Evolutionary conservation across 129 eudicot genomes (phyloP).

Genomic region (Pulicaria dysenterica): DNA sequence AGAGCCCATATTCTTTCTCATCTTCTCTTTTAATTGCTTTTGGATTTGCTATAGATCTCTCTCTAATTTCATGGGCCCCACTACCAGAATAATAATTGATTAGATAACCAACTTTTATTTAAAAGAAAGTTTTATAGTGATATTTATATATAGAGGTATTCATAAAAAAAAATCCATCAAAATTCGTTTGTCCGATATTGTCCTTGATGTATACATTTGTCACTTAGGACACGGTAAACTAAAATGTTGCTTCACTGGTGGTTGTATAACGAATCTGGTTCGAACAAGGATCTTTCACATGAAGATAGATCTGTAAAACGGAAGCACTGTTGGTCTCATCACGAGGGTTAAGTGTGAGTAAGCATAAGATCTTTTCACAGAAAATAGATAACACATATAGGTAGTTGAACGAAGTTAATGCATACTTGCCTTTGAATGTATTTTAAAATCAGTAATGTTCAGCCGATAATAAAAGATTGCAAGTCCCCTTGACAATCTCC

Average conservation of each 20-base stretch:
- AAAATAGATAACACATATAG: too few relatives aligned
- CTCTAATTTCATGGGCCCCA: conserved; percentile 56
- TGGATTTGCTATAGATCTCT: conserved; percentile 58
- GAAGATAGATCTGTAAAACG: too few relatives aligned
- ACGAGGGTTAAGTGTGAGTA: too few relatives aligned
- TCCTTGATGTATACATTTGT: background rate
- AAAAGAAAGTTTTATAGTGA: conserved; percentile 16
- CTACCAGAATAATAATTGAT: conserved; percentile 64
- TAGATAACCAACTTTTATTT: conserved; percentile 41
- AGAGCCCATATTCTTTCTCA: conserved; percentile 57
- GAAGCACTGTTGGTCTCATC: too few relatives aligned
- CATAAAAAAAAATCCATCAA: background rate
- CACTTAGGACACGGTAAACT: background rate
- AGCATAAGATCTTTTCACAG: too few relatives aligned
- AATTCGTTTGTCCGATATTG: background rate
- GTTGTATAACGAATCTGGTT: too few relatives aligned
- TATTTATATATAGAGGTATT: conserved; percentile 3
- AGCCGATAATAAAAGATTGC: too few relatives aligned
- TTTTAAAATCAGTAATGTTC: too few relatives aligned
- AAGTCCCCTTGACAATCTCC: too few relatives aligned
- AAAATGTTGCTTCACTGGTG: background rate
- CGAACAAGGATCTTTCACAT: too few relatives aligned
- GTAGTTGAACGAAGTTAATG: too few relatives aligned
- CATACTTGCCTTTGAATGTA: too few relatives aligned
- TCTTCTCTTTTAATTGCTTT: conserved; percentile 54